Percentiles rank a stretch among this genome's conserved stretches.
These are phyloP conservation scores for Leccinum boreale DNA, from an alignment of 768 basidiomycete species.

Conservation along the genomic window DNA sequence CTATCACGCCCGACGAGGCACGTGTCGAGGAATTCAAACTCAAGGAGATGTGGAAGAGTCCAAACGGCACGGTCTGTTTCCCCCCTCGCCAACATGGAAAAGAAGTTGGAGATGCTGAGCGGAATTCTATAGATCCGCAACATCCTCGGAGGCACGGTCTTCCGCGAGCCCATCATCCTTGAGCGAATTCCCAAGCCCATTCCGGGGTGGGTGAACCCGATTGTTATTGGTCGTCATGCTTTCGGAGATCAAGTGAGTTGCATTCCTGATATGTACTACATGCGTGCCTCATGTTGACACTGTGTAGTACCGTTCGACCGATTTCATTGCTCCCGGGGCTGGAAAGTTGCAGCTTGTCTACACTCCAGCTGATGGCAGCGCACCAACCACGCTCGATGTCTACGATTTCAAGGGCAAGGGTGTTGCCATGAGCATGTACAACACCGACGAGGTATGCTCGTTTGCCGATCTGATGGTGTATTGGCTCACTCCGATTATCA, in stretches of 20 bases:
- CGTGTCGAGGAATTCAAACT: constrained; percentile 96
- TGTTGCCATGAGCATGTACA: constrained; percentile 97
- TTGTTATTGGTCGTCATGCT: constrained; percentile 94
- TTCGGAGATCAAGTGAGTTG: constrained; percentile 84
- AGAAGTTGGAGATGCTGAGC: neutral
- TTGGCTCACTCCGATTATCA: neutral
- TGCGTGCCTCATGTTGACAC: constrained; percentile 6
- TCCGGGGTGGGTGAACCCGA: constrained; percentile 96
- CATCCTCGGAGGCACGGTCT: constrained; percentile 96
- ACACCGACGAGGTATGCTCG: constrained; percentile 79
- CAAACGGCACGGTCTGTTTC: constrained; percentile 81
- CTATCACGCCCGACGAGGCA: constrained; percentile 97
- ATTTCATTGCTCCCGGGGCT: constrained; percentile 85
- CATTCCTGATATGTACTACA: constrained; percentile 1
- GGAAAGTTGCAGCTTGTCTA: constrained; percentile 94
- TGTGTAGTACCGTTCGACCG: constrained; percentile 84
- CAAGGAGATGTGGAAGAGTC: constrained; percentile 98
- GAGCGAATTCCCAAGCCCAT: constrained; percentile 87
- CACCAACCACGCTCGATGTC: constrained; percentile 69
- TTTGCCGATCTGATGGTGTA: neutral
- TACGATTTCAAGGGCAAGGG: constrained; percentile 93
- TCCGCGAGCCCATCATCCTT: constrained; percentile 97
- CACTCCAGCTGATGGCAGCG: constrained; percentile 75
- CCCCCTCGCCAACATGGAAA: constrained; percentile 1
- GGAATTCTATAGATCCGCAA: constrained; percentile 74